Evolutionary conservation across 768 basidiomycete species (phyloP), one percentile per base, ranked within the genome.

Genomic region (Pulveroboletus frians): DNA sequence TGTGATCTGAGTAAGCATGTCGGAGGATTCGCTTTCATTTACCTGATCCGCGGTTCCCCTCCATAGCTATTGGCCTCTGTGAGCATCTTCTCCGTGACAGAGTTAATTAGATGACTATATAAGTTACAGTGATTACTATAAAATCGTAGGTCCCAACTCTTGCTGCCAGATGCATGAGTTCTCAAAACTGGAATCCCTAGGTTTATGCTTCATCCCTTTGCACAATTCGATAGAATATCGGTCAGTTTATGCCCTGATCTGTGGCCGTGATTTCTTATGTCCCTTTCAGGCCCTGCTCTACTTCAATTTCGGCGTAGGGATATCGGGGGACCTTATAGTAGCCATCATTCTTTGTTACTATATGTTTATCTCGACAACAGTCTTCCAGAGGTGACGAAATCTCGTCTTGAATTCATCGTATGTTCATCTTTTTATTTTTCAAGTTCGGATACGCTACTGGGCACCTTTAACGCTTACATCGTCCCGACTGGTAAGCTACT

Each of bases 381-480:
- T 80, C 0, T 76, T 80, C 56, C 59, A 55, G 18, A 70, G 69
- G 81, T 78, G 54, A 36, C 3, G 9, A 58, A 42, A 0, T 30
- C 38, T 32, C 23, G 14, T 32, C 6, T 45, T 17, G 31, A 49
- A 26, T 26, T 10, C 14, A 32, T 26, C 9, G 31, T 29, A 14
- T 36, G 29, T 51, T 50, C 30, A 49, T 30, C 15, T 43, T 3
- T 43, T 29, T 20, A 7, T 23, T 11, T 23, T 17, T 43, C 32
- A 52, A 79, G 80, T 42, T 80, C 78, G 21, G 76, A 82, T 47
- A 70, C 72, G 3, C 53, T 78, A 13, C 67, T 81, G 34, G 69
- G 66, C 15, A 58, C 68, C 1, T 66, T 83, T 9, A 71, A 80
- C 62, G 41, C 71, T 30, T 82, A 80, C 54, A 68, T 74, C 0